These are phyloP conservation scores for Boletus sp. DNA, from an alignment of 1,284 basidiomycete genomes.

Conservation along the genomic window DNA sequence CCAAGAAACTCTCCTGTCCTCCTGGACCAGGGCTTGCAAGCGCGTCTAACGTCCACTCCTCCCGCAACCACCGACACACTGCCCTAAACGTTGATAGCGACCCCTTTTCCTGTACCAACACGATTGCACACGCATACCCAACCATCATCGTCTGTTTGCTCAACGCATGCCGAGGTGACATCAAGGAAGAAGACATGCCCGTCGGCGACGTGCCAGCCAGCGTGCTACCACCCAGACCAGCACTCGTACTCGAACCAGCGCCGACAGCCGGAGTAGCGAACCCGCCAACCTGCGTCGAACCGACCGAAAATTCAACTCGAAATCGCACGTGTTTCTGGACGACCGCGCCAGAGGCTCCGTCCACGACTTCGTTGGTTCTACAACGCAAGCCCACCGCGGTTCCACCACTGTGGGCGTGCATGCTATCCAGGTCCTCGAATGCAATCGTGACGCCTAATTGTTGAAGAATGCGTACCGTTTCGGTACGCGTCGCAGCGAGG, in stretches of 20 bases:
- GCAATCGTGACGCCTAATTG: slow-evolving; percentile 59
- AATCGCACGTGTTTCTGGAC: slow-evolving; percentile 57
- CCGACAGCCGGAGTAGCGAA: slow-evolving; percentile 9
- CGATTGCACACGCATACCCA: slow-evolving; percentile 44
- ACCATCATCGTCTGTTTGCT: slow-evolving; percentile 16
- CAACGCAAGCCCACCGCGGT: slow-evolving; percentile 51
- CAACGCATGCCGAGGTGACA: slow-evolving; percentile 31
- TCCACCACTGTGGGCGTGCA: slow-evolving; percentile 7
- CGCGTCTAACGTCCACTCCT: slow-evolving; percentile 54
- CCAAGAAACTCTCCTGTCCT: slow-evolving; percentile 18
- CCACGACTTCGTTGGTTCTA: slow-evolving; percentile 55
- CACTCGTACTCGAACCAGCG: slow-evolving; percentile 1
- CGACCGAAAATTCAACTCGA: slow-evolving; percentile 60
- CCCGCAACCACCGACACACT: slow-evolving; percentile 67
- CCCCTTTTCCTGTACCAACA: slow-evolving; percentile 85
- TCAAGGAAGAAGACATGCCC: slow-evolving; percentile 16
- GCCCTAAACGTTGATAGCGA: slow-evolving; percentile 77
- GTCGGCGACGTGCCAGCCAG: slow-evolving; percentile 8
- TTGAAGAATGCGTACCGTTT: slow-evolving; percentile 65
- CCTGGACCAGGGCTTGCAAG: slow-evolving; percentile 18
- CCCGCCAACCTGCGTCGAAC: slow-evolving; percentile 30
- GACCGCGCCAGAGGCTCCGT: slow-evolving; percentile 39
- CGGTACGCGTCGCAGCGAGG: slow-evolving; percentile 57
- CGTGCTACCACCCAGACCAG: background rate
- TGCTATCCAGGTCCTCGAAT: slow-evolving; percentile 46